Base-by-base conservation (phyloP, 768 basidiomycete species). In the Hygrophorus pudorinus region DNA sequence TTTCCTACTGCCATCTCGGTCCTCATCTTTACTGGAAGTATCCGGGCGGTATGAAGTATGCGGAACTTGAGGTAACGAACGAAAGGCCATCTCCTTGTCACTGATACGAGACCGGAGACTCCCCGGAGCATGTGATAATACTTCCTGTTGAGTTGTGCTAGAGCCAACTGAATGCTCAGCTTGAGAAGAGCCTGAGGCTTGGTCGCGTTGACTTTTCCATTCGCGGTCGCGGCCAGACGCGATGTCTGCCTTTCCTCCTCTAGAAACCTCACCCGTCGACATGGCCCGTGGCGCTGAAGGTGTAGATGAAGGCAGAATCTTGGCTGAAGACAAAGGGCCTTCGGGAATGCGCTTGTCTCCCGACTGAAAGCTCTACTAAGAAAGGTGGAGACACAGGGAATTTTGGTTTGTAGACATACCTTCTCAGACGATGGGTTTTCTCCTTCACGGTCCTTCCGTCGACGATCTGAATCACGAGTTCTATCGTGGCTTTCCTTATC, bases 201-300 rank as follows among this genome's bases (percentile, higher is more conserved):
- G 41, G 2, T 69, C 63, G 38, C 64, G 61, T 45, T 63, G 60
- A 16, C 60, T 56, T 48, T 76, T 73, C 57, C 77, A 75, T 29
- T 76, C 72, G 3, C 72, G 63, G 41, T 75, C 68, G 42, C 70
- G 70, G 28, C 54, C 59, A 33, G 59, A 47, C 33, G 55, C 45
- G 32, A 57, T 45, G 34, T 75, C 74, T 12, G 55, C 51, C 57
- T 73, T 78, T 41, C 50, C 56, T 27, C 56, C 53, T 48, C 74
- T 65, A 9, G 66, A 54, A 21, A 60, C 48, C 37, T 77, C 75
- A 35, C 59, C 59, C 12, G 69, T 63, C 13, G 78, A 73, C 81
- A 84, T 84, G 2, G 81, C 79, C 51, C 83, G 71, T 6, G 84
- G 84, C 6, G 72, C 84, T 32, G 81, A 83, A 14, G 82, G 82